Percentiles rank a stretch among this genome's conserved stretches.
phyloP scores from a whole-genome alignment of 2,329 filamentous ascomycete species.

The Pseudogymnoascus sp. region DNA sequence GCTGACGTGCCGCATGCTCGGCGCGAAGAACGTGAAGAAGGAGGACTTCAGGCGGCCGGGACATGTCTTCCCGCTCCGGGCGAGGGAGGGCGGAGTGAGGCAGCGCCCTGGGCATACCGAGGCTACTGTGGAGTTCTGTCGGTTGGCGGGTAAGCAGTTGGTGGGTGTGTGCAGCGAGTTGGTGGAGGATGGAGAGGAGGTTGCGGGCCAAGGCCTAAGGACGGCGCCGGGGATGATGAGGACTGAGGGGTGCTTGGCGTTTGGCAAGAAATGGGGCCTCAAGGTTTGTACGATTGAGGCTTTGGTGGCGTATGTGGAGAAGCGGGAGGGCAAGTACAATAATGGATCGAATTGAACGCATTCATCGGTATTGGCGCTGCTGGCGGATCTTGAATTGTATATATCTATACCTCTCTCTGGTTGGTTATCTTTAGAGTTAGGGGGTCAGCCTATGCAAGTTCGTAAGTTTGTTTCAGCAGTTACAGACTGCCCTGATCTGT shows the following conservation, averaged over 20 bases:
- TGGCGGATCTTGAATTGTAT: slow-evolving; percentile 2
- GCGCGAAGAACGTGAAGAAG: slow-evolving; percentile 46
- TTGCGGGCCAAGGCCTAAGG: slow-evolving; percentile 58
- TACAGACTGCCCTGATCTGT: background rate
- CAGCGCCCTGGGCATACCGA: slow-evolving; percentile 83
- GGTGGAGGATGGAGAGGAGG: slow-evolving; percentile 73
- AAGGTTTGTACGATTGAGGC: slow-evolving; percentile 95
- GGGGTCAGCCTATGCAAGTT: background rate
- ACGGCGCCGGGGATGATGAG: slow-evolving; percentile 79
- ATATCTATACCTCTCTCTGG: slow-evolving; percentile 3
- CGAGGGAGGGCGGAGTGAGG: slow-evolving; percentile 70
- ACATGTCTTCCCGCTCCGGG: slow-evolving; percentile 80
- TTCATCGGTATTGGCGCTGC: background rate
- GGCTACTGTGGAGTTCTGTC: slow-evolving; percentile 83
- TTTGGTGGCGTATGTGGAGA: slow-evolving; percentile 70
- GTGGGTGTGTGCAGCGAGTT: slow-evolving; percentile 87
- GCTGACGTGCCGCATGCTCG: slow-evolving; percentile 70
- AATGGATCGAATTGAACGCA: slow-evolving; percentile 1
- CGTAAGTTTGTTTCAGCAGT: background rate
- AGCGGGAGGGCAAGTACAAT: slow-evolving; percentile 52
- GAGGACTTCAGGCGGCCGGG: slow-evolving; percentile 71
- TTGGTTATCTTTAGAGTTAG: slow-evolving; percentile 1
- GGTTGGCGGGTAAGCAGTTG: slow-evolving; percentile 66
- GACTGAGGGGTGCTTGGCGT: slow-evolving; percentile 76
- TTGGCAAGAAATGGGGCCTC: slow-evolving; percentile 80